These are phyloP conservation scores for Pittosporum tobira DNA, from an alignment of 129 eudicot genomes.

Conservation along the genomic window DNA sequence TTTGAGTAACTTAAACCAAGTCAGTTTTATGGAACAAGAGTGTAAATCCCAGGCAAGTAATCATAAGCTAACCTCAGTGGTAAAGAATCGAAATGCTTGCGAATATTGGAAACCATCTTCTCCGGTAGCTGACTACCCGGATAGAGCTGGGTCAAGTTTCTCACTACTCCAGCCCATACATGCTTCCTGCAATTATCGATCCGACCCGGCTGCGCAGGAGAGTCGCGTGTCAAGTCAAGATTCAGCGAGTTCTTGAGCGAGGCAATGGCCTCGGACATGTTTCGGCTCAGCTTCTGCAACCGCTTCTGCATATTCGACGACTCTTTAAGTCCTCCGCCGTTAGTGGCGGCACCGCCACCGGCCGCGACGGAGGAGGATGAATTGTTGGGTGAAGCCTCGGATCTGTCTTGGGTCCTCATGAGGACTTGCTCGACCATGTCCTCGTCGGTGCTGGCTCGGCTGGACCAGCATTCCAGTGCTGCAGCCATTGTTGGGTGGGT, in stretches of 20 bases:
- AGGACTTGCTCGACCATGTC: slow-evolving; percentile 91
- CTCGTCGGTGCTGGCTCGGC: slow-evolving; percentile 85
- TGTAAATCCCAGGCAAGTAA: no score
- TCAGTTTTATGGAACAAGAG: no score
- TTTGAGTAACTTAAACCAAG: no score
- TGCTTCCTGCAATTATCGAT: slow-evolving; percentile 49
- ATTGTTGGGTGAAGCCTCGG: slow-evolving; percentile 46
- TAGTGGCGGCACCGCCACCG: slow-evolving; percentile 18
- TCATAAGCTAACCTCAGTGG: slow-evolving; percentile 60
- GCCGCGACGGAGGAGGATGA: slow-evolving; percentile 22
- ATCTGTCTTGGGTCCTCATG: slow-evolving; percentile 83
- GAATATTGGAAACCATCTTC: slow-evolving; percentile 81
- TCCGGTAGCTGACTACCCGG: slow-evolving; percentile 99
- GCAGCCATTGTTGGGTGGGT: slow-evolving; percentile 51
- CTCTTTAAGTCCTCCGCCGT: slow-evolving; percentile 28
- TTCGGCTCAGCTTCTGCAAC: slow-evolving; percentile 79
- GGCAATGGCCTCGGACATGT: slow-evolving; percentile 86
- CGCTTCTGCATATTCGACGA: slow-evolving; percentile 64
- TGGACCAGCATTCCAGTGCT: slow-evolving; percentile 96
- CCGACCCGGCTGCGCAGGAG: slow-evolving; percentile 35
- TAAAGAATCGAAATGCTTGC: slow-evolving; percentile 92
- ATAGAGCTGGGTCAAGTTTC: slow-evolving; percentile 93
- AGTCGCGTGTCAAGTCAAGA: slow-evolving; percentile 66
- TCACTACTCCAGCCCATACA: slow-evolving; percentile 83
- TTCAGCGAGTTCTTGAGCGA: slow-evolving; percentile 85